phyloP scores from a whole-genome alignment of 1,139 yeast genomes.

The Geotrichum citri-aurantii region DNA sequence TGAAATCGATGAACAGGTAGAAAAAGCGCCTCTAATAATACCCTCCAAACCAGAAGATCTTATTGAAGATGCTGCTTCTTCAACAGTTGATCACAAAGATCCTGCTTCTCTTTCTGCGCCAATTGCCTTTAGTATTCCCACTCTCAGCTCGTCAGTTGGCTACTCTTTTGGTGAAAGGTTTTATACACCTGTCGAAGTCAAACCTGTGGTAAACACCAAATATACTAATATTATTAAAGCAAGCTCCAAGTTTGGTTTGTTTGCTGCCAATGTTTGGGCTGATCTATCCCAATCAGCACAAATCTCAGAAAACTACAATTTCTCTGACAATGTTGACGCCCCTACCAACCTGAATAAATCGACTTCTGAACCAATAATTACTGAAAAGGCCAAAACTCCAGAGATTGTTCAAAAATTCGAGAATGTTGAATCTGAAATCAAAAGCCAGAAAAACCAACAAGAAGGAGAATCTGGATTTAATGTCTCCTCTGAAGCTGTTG shows the following conservation, averaged over 20 bases:
- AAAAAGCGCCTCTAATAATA: not conserved
- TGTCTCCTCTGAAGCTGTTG: not conserved
- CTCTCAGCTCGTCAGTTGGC: constrained; percentile 1
- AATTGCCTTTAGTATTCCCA: not conserved
- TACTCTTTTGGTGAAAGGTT: constrained; percentile 6
- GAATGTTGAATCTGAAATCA: not conserved
- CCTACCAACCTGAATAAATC: not conserved
- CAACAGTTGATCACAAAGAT: not conserved
- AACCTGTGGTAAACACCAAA: not conserved
- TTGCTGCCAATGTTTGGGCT: constrained; percentile 9
- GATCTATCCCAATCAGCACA: not conserved
- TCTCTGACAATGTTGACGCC: not conserved
- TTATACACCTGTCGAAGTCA: not conserved
- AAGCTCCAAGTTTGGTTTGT: constrained; percentile 5
- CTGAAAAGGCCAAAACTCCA: not conserved
- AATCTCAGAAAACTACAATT: not conserved
- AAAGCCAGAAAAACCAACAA: not conserved
- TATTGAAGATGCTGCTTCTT: not conserved
- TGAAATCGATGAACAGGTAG: not conserved
- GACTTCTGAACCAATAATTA: not conserved
- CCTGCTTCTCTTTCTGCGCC: not conserved
- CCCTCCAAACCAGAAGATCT: not conserved
- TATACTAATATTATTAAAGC: not conserved
- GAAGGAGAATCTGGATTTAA: not conserved
- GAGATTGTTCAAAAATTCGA: not conserved